Conservation (phyloP, 768 basidiomycete species). For the Russula ochroleuca region DNA sequence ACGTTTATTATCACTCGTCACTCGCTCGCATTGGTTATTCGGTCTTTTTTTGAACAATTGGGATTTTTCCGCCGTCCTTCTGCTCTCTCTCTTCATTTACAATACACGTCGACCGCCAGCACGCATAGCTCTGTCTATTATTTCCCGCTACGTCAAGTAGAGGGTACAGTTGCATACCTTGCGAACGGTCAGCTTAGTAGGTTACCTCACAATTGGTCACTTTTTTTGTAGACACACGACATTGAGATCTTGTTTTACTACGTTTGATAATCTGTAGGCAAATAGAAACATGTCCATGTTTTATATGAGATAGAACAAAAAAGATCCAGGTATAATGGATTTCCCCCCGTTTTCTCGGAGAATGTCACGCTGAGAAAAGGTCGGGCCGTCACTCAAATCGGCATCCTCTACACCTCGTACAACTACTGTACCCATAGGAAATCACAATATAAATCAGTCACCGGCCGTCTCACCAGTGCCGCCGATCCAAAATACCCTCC, state of each 20-base stretch:
- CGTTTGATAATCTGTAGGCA: not conserved
- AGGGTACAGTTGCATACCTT: not conserved
- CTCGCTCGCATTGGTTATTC: slow-evolving; percentile 16
- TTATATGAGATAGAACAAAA: no score
- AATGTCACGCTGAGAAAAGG: not conserved
- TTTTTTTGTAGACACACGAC: not conserved
- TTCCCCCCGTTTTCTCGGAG: not conserved
- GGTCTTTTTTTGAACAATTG: slow-evolving; percentile 1
- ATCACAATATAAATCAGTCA: slow-evolving; percentile 24
- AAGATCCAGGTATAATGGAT: no score
- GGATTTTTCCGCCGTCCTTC: not conserved
- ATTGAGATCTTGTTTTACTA: not conserved
- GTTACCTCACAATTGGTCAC: not conserved
- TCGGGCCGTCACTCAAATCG: not conserved
- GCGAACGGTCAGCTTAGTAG: not conserved
- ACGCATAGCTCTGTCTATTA: slow-evolving; percentile 19
- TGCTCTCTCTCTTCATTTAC: slow-evolving; percentile 5
- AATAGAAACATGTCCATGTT: not conserved
- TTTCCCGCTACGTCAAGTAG: not conserved
- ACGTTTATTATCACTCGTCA: slow-evolving; percentile 5
- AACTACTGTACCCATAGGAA: not conserved
- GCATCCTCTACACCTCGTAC: not conserved
- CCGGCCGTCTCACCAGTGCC: slow-evolving; percentile 42
- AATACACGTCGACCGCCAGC: not conserved
- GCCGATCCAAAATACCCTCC: slow-evolving; percentile 80